A percentile compares a stretch with the other conserved stretches of the same genome.
Evolutionary conservation across 495 filamentous ascomycete species (phyloP).

Genomic region (Cladorrhinum samala): DNA sequence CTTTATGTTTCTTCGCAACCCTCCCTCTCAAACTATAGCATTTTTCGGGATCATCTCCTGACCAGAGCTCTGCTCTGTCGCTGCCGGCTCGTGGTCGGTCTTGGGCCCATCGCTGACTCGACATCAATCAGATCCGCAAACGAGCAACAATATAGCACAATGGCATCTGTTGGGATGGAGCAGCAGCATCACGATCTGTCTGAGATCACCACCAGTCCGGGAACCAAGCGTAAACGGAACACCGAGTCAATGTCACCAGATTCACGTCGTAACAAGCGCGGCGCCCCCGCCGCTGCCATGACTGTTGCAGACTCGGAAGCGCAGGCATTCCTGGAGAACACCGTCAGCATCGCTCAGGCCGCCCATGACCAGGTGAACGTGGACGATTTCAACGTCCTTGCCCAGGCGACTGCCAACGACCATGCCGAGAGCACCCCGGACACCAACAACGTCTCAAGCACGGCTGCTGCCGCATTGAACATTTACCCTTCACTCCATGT

Average conservation of each 20-base stretch:
- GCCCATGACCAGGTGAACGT: constrained; percentile 34
- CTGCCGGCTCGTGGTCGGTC: neutral
- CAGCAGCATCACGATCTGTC: constrained; percentile 32
- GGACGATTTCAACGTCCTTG: constrained; percentile 46
- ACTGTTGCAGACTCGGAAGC: constrained; percentile 30
- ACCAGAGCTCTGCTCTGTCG: too few species aligned
- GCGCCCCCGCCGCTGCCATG: constrained; percentile 35
- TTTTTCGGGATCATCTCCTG: too few species aligned
- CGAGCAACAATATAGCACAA: constrained; percentile 17
- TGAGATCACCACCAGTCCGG: constrained; percentile 24
- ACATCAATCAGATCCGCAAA: neutral
- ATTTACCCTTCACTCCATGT: constrained; percentile 64
- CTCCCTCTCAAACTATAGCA: too few species aligned
- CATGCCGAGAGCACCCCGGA: constrained; percentile 39
- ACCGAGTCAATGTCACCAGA: constrained; percentile 38
- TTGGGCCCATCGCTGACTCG: too few species aligned
- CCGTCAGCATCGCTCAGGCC: constrained; percentile 43
- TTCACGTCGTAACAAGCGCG: constrained; percentile 39
- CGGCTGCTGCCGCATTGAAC: constrained; percentile 63
- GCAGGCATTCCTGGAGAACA: constrained; percentile 38
- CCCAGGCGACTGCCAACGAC: constrained; percentile 40
- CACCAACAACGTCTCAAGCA: constrained; percentile 51
- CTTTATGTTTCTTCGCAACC: too few species aligned
- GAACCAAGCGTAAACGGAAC: constrained; percentile 43
- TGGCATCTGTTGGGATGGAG: constrained; percentile 37